Evolutionary conservation across 208 protist species (phyloP).

Genomic region (Leishmania guyanensis): DNA sequence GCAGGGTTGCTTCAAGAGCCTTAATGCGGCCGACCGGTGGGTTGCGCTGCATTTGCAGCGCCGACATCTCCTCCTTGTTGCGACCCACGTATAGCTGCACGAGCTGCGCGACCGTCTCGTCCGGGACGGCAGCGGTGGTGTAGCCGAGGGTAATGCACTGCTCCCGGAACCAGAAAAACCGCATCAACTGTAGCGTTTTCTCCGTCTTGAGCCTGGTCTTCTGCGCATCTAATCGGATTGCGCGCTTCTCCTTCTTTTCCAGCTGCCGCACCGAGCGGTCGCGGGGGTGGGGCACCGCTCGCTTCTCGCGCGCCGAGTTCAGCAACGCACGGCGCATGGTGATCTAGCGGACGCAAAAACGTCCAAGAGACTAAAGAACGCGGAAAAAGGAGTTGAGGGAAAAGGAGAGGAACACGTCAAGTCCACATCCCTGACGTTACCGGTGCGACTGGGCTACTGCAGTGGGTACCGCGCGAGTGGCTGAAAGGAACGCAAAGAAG

Average conservation of each 20-base stretch:
- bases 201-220: conserved; percentile 43
- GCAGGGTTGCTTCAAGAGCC: conserved; percentile 56
- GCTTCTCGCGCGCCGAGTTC: conserved; percentile 37
- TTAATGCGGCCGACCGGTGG: conserved; percentile 66
- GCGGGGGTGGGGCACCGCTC: conserved; percentile 56
- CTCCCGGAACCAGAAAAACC: conserved; percentile 81
- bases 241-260: conserved; percentile 59
- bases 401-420: neutral
- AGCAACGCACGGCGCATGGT: conserved; percentile 29
- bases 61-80: conserved; percentile 60
- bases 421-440: neutral
- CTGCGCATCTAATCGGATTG: conserved; percentile 33
- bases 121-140: conserved; percentile 31
- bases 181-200: conserved; percentile 43
- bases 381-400: neutral
- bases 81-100: conserved; percentile 65
- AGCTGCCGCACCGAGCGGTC: conserved; percentile 77
- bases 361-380: neutral
- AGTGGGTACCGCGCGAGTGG: neutral
- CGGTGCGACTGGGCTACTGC: neutral
- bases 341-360: neutral
- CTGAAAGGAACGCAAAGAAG: neutral
- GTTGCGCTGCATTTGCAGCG: conserved; percentile 57
- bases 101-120: conserved; percentile 44
- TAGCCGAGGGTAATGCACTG: conserved; percentile 63